Evolutionary conservation across 768 basidiomycete species (phyloP).

Genomic region (Fomitopsis pulvina): DNA sequence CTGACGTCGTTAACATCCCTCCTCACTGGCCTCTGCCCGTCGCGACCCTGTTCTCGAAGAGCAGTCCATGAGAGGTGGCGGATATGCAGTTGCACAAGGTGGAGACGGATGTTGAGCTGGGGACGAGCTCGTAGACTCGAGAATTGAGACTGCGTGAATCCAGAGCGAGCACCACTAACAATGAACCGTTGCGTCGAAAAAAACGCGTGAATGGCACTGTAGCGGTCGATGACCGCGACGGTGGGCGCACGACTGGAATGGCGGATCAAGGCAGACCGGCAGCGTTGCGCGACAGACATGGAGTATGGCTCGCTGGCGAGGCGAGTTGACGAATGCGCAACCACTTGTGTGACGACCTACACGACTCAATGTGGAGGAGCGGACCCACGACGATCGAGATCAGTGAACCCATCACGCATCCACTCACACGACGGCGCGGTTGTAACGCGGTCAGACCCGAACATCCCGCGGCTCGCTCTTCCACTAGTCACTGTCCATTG

Average conservation of each 20-base stretch:
- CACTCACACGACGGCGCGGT: too few species aligned
- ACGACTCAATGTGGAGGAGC: background rate
- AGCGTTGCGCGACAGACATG: background rate
- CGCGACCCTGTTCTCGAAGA: background rate
- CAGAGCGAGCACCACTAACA: background rate
- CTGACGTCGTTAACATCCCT: background rate
- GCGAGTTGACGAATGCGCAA: background rate
- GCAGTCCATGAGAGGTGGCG: conserved; percentile 1
- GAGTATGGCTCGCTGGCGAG: background rate
- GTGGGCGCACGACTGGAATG: conserved; percentile 12
- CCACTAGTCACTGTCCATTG: too few species aligned
- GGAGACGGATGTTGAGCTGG: background rate
- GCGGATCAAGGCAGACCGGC: conserved; percentile 7
- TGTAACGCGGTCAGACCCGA: too few species aligned
- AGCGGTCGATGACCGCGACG: conserved; percentile 44
- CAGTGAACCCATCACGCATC: too few species aligned
- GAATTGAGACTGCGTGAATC: background rate
- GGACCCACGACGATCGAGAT: too few species aligned
- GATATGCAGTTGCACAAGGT: background rate
- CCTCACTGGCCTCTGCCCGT: too few species aligned
- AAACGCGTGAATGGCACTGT: conserved; percentile 50
- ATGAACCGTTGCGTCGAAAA: conserved; percentile 32
- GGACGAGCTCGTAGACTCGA: background rate
- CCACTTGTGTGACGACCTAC: background rate
- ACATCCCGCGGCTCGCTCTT: too few species aligned